Base-by-base conservation (phyloP, 2,329 filamentous ascomycete genomes). In the Xylaria sp. region DNA sequence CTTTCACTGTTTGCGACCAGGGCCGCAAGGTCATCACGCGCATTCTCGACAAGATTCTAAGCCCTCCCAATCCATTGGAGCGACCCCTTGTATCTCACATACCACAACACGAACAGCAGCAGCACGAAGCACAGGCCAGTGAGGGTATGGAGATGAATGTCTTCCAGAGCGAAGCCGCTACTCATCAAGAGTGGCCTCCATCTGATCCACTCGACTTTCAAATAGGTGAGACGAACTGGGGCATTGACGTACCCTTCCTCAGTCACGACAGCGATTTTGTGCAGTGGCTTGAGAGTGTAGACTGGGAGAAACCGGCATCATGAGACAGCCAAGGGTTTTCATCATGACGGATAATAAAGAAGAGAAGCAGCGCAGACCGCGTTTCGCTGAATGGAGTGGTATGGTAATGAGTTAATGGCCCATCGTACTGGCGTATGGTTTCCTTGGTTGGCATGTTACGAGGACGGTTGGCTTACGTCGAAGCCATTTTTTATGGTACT, bases 11-110 rank as follows among this genome's bases (percentile, higher is more conserved):
- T 56, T 80, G 79, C 57, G 76, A 80, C 51, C 78, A 80, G 59
- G 79, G 79, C 0, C 74, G 77, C 18, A 80, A 77, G 70, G 76
- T 80, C 23, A 78, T 81, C 63, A 77, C 76, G 7, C 76, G 76
- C 51, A 79, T 81, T 48, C 77, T 81, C 28, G 79, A 81, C 57
- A 78, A 76, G 69, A 78, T 81, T 48, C 65, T 81, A 34, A 78
- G 73, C 15, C 79, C 78, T 1, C 70, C 74, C 7, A 73, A 58
- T n/a, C 50, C 58, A 2, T 54, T 56, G 2, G 71, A 75, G n/a
- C 72, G 69, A 18, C 63, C 37, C 5, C 56, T 64, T 59, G 63
- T 54, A 50, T 60, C 72, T 6, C 68, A 69, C 18, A 28, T 68
- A 23, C 68, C 57, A 15, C 61, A 66, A 25, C 28, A 28, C 28